phyloP scores from a whole-genome alignment of 495 filamentous ascomycete genomes.

The Delitschia confertaspora region DNA sequence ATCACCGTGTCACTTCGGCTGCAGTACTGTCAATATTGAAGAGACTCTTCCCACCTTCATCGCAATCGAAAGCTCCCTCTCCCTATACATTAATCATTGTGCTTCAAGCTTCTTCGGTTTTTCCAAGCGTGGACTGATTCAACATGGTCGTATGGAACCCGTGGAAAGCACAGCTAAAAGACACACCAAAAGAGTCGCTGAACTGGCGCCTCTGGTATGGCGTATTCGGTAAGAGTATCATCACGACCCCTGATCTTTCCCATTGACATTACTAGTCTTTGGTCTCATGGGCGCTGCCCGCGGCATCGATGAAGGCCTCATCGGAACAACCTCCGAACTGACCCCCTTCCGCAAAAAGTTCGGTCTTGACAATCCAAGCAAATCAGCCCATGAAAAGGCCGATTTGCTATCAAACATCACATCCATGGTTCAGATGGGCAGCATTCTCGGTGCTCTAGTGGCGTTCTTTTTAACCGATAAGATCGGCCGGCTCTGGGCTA shows the following conservation, averaged over 20 bases:
- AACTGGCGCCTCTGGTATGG: slow-evolving; percentile 32
- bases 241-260: too few species aligned
- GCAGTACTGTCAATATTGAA: too few species aligned
- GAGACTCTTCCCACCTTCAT: too few species aligned
- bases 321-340: slow-evolving; percentile 56
- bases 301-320: slow-evolving; percentile 66
- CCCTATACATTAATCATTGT: background rate
- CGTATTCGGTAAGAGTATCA: slow-evolving; percentile 26
- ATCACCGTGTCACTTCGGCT: too few species aligned
- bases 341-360: slow-evolving; percentile 53
- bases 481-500: slow-evolving; percentile 62
- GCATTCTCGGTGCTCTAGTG: slow-evolving; percentile 54
- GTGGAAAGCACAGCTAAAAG: slow-evolving; percentile 24
- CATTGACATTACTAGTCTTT: slow-evolving; percentile 20
- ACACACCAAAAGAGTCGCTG: slow-evolving; percentile 28
- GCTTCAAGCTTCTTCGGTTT: background rate
- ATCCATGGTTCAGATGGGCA: slow-evolving; percentile 64
- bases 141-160: slow-evolving; percentile 16
- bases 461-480: slow-evolving; percentile 60
- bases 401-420: slow-evolving; percentile 63
- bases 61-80: too few species aligned
- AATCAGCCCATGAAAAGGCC: slow-evolving; percentile 42
- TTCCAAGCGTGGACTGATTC: too few species aligned
- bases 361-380: slow-evolving; percentile 43
- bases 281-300: slow-evolving; percentile 62